Base-by-base conservation (phyloP, 1,284 basidiomycete species). In the Stygiomarasmius scandens region DNA sequence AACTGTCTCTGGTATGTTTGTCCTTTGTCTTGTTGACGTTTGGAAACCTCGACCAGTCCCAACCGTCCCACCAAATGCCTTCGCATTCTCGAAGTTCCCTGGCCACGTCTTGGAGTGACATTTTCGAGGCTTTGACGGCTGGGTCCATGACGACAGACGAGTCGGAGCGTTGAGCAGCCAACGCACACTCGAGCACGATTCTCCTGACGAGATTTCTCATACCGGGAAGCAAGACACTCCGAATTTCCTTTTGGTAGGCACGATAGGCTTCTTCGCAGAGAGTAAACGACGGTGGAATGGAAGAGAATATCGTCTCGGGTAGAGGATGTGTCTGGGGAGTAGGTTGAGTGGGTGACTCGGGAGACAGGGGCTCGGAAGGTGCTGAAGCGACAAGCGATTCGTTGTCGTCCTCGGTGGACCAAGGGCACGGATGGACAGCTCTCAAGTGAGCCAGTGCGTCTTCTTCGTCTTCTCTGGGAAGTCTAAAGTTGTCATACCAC, bases 341-440 rank as follows among this genome's bases (percentile, higher is more conserved):
- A 32, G 36, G 14, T 41, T 41, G 14, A 4, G 38, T 8, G 38
- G 38, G 5, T 32, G 29, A 32, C 5, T 32, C 29, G 6, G 29
- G 29, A 32, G 8, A 4, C 27, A 29, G 32, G 12, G 43, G 11
- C 1, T 63, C 67, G 16, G 38, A 9, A 41, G 38, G 11, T 9
- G 38, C 4, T 4, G 38, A 41, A 19, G n/a, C 4, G 6, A 67
- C 66, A 34, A 59, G 48, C 29, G 64, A 63, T 27, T 70, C 67
- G 2, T 64, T 66, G 8, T 59, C 60, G 32, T 52, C 53, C 36
- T 76, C 74, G 25, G 69, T 61, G 3, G 81, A 79, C 87, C 87
- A 90, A 0, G 87, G 83, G 62, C 84, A 86, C 0, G 88, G 89
- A 64, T 90, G 88, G 2, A 78, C 67, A 0, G 88, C 85, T 2